Percentiles rank a stretch among this genome's conserved stretches.
Conservation (phyloP, 345 rosid genomes). For the Reutealis trisperma region DNA sequence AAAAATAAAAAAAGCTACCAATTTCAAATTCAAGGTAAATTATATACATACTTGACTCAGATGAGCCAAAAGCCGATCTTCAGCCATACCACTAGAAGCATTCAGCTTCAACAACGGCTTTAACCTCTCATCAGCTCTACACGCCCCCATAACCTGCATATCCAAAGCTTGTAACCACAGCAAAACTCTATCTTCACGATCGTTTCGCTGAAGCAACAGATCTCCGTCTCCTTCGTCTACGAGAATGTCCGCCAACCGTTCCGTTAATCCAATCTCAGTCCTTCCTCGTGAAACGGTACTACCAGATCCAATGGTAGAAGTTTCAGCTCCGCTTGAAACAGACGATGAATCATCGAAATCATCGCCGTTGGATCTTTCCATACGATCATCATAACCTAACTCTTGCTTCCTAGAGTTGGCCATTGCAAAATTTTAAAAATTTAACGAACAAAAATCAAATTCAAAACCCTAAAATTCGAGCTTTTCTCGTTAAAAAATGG, state of each 20-base stretch:
- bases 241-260: slow-evolving; percentile 57
- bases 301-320: slow-evolving; percentile 44
- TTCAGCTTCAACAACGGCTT: slow-evolving; percentile 84
- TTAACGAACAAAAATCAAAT: not conserved
- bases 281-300: slow-evolving; percentile 23
- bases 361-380: slow-evolving; percentile 41
- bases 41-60: slow-evolving; percentile 67
- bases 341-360: slow-evolving; percentile 38
- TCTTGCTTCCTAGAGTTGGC: slow-evolving; percentile 49
- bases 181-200: slow-evolving; percentile 71
- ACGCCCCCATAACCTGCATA: slow-evolving; percentile 89
- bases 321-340: slow-evolving; percentile 34
- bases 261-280: slow-evolving; percentile 46
- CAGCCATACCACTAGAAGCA: slow-evolving; percentile 62
- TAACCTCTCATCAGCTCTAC: slow-evolving; percentile 94
- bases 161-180: slow-evolving; percentile 93
- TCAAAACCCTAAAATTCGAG: slow-evolving; percentile 20
- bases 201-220: slow-evolving; percentile 60
- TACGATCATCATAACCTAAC: slow-evolving; percentile 35
- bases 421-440: slow-evolving; percentile 41
- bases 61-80: slow-evolving; percentile 78
- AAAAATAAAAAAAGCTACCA: not conserved
- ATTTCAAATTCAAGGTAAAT: not conserved
- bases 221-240: slow-evolving; percentile 59
- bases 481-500: not conserved